Percentiles rank a stretch among this genome's conserved stretches.
Conservation (phyloP, 192 early-diverging fungal genomes). For the Spizellomyces sp. region DNA sequence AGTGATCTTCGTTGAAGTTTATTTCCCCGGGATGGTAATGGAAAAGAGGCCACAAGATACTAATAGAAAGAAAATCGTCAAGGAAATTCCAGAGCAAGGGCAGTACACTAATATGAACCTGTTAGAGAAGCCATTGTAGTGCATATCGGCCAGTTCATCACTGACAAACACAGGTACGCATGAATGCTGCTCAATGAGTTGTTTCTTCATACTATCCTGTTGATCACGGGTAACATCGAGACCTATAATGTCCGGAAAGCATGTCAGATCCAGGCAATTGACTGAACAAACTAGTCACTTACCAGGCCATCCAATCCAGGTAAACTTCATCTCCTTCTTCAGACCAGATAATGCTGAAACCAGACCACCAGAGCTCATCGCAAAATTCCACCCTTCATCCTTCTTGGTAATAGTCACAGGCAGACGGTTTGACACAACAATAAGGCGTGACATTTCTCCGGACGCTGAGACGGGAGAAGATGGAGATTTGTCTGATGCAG, state of each 20-base stretch:
- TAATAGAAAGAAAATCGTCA: conserved; percentile 38
- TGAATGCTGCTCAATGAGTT: conserved; percentile 77
- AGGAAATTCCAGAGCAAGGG: not conserved
- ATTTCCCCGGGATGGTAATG: conserved; percentile 99
- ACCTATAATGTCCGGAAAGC: conserved; percentile 49
- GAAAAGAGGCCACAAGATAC: conserved; percentile 98
- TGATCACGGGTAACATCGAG: conserved; percentile 84
- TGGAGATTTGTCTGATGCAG: not conserved
- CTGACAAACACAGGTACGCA: conserved; percentile 94
- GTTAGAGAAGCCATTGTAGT: conserved; percentile 99
- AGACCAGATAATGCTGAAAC: conserved; percentile 93
- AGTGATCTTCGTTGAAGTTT: conserved; percentile 89
- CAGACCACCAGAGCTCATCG: conserved; percentile 92
- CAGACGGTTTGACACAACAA: conserved; percentile 95
- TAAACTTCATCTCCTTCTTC: conserved; percentile 93
- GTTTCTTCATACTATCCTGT: conserved; percentile 62
- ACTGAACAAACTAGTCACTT: conserved; percentile 5
- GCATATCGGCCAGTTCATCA: conserved; percentile 89
- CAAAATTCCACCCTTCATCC: conserved; percentile 65
- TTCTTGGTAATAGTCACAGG: conserved; percentile 85
- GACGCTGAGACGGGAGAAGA: not conserved
- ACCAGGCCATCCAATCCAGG: conserved; percentile 99
- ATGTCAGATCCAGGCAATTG: not conserved
- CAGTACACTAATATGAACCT: conserved; percentile 25
- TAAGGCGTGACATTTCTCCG: conserved; percentile 29